Conservation (phyloP, 768 basidiomycete species). For the Hygrocybe punicea region DNA sequence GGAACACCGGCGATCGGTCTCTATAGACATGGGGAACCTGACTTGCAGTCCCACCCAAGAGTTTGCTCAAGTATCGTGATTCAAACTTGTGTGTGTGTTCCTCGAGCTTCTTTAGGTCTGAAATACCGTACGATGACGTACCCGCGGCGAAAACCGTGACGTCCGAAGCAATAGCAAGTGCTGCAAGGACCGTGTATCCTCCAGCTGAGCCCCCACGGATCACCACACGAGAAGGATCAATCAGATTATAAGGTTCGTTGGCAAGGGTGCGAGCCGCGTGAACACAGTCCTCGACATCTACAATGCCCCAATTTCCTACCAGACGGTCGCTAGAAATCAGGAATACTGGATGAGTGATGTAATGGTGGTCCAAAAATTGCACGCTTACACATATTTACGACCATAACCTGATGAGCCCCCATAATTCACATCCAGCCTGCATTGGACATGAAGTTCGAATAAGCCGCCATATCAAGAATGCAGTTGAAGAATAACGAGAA, state of each 20-base stretch:
- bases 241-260: slow-evolving; percentile 43
- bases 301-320: slow-evolving; percentile 65
- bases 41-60: slow-evolving; percentile 58
- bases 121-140: slow-evolving; percentile 64
- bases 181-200: slow-evolving; percentile 63
- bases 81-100: slow-evolving; percentile 74
- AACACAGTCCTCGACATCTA: slow-evolving; percentile 67
- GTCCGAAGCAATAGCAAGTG: slow-evolving; percentile 39
- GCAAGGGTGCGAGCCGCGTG: slow-evolving; percentile 52
- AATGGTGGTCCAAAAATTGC: too few relatives aligned
- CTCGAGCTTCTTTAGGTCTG: slow-evolving; percentile 55
- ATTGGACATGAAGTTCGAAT: slow-evolving; percentile 17
- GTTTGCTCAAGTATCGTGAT: slow-evolving; percentile 52
- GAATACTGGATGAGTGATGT: too few relatives aligned
- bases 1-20: slow-evolving; percentile 59
- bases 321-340: slow-evolving; percentile 46
- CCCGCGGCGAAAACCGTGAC: slow-evolving; percentile 57
- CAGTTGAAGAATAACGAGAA: too few relatives aligned
- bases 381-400: slow-evolving; percentile 50
- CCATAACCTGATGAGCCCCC: slow-evolving; percentile 76
- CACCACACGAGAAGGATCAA: slow-evolving; percentile 60
- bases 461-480: neutral
- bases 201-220: slow-evolving; percentile 75
- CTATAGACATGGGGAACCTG: slow-evolving; percentile 57
- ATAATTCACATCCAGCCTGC: slow-evolving; percentile 72